Conservation (phyloP, 495 filamentous ascomycete species). For the Astrothelium subdiscretum region DNA sequence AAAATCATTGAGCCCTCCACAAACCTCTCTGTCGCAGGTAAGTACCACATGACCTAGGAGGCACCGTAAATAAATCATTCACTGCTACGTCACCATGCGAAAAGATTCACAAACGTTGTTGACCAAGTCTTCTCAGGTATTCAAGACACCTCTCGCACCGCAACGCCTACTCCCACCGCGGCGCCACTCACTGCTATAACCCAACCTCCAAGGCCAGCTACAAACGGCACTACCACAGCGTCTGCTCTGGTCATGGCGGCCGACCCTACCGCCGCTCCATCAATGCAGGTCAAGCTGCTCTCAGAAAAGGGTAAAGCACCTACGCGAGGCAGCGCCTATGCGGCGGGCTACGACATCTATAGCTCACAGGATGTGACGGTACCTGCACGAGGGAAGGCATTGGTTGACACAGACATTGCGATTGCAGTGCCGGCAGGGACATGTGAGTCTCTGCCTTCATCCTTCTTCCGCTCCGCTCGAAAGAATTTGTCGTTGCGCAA, state of each 20-base stretch:
- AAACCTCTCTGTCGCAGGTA: conserved; percentile 16
- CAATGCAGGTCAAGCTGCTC: conserved; percentile 79
- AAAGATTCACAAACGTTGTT: no score
- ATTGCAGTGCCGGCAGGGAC: conserved; percentile 81
- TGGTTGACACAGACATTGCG: conserved; percentile 81
- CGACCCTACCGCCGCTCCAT: conserved; percentile 30
- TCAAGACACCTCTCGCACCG: conserved; percentile 14
- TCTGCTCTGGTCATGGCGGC: conserved; percentile 15
- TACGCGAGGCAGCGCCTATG: conserved; percentile 77
- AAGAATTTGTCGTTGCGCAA: background rate
- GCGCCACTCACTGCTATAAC: conserved; percentile 13
- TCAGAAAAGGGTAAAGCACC: conserved; percentile 59
- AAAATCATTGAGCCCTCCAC: conserved; percentile 32
- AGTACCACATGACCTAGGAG: conserved; percentile 4
- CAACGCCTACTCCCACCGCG: conserved; percentile 7
- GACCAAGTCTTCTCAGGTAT: conserved; percentile 10
- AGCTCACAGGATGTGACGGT: conserved; percentile 61
- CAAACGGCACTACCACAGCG: conserved; percentile 17
- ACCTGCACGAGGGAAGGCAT: conserved; percentile 66
- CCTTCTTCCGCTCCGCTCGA: background rate
- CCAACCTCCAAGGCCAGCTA: conserved; percentile 18
- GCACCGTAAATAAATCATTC: conserved; percentile 1
- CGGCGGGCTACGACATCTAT: conserved; percentile 90
- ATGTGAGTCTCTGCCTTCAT: conserved; percentile 43
- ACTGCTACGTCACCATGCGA: conserved; percentile 10